Evolutionary conservation across 352 stramenopile species (phyloP).

Genomic region (Blastocystis sp.): DNA sequence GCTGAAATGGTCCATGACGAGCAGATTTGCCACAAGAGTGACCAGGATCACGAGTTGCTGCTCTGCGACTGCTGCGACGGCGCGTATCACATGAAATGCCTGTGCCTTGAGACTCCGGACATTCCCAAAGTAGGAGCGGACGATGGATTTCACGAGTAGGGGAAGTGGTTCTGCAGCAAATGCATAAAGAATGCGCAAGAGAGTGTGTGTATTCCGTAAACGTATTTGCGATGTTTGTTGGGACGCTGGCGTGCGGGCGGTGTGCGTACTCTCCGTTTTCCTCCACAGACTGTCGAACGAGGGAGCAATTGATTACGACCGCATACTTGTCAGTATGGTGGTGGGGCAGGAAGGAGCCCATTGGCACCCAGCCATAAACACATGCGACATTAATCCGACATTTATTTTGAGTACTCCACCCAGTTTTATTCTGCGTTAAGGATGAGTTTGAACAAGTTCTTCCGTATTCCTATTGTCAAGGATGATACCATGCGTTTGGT

Average conservation of each 20-base stretch:
- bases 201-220: neutral
- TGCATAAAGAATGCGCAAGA: slow-evolving; percentile 15
- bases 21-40: slow-evolving; percentile 14
- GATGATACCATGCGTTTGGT: slow-evolving; percentile 65
- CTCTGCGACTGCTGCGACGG: slow-evolving; percentile 37
- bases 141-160: neutral
- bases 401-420: neutral
- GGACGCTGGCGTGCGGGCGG: too few relatives aligned
- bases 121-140: neutral
- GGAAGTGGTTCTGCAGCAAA: slow-evolving; percentile 48
- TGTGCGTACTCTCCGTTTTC: too few relatives aligned
- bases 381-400: neutral
- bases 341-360: too few relatives aligned
- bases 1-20: neutral
- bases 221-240: neutral
- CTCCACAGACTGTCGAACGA: too few relatives aligned
- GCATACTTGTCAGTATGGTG: too few relatives aligned
- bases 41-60: neutral
- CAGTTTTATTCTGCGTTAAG: neutral
- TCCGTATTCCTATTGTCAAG: slow-evolving; percentile 62
- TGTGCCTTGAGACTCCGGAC: neutral
- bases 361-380: too few relatives aligned
- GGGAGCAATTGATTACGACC: too few relatives aligned
- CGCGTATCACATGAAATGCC: slow-evolving; percentile 21
- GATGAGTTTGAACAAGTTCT: slow-evolving; percentile 27